These are phyloP conservation scores for Xylariaceae sp. DNA, from an alignment of 2,329 filamentous ascomycete species.

Conservation along the genomic window DNA sequence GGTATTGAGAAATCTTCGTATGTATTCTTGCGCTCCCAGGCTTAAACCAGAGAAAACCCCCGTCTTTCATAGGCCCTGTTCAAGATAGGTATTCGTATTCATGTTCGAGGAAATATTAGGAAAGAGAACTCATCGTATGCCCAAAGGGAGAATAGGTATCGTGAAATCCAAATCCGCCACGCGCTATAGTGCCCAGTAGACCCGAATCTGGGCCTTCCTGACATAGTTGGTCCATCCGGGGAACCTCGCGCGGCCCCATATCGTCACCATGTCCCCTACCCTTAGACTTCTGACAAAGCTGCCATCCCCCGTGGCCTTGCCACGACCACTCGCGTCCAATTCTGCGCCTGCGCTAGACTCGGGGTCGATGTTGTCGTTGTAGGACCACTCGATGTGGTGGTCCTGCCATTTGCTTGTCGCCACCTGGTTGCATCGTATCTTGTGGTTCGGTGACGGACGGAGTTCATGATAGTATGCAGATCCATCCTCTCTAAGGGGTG, in stretches of 20 bases:
- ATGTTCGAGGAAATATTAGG: neutral
- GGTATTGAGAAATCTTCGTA: too few species aligned
- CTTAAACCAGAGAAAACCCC: too few species aligned
- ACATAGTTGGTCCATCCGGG: slow-evolving; percentile 49
- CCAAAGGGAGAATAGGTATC: neutral
- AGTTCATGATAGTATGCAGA: slow-evolving; percentile 37
- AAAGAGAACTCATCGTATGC: neutral
- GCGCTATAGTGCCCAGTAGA: slow-evolving; percentile 48
- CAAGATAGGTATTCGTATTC: too few species aligned
- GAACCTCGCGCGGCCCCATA: slow-evolving; percentile 58
- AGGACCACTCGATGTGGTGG: slow-evolving; percentile 51
- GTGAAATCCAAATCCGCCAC: neutral
- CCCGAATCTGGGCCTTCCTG: slow-evolving; percentile 45
- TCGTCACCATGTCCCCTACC: slow-evolving; percentile 55
- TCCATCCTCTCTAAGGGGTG: slow-evolving; percentile 22
- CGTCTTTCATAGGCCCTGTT: too few species aligned
- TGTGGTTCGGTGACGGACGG: slow-evolving; percentile 32
- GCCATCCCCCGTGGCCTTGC: slow-evolving; percentile 46
- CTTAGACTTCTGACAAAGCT: slow-evolving; percentile 51
- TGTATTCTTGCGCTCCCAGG: too few species aligned
- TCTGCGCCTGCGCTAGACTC: slow-evolving; percentile 37
- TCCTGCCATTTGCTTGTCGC: slow-evolving; percentile 34
- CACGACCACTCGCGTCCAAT: slow-evolving; percentile 43
- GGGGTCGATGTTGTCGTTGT: slow-evolving; percentile 42
- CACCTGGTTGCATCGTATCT: slow-evolving; percentile 45